These are phyloP conservation scores for Umbelopsis sp. DNA, from an alignment of 371 early-diverging fungal species.

Conservation along the genomic window DNA sequence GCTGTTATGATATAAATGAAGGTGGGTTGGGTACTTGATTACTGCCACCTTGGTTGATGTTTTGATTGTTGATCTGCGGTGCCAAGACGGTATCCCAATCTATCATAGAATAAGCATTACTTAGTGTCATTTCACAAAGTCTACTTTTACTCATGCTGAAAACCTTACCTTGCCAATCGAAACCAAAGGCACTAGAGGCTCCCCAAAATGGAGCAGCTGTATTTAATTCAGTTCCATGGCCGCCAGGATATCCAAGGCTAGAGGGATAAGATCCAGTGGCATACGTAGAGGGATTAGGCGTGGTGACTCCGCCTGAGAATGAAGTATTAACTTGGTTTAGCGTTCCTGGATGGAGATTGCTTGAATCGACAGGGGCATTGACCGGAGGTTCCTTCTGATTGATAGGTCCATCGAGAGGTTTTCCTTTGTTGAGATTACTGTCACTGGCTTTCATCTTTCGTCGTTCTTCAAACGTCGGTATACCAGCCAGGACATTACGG, in stretches of 20 bases:
- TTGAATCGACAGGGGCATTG: neutral
- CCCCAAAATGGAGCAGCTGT: conserved; percentile 15
- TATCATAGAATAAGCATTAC: neutral
- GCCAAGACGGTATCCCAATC: conserved; percentile 1
- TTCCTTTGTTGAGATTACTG: neutral
- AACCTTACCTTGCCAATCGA: conserved; percentile 15
- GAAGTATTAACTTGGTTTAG: neutral
- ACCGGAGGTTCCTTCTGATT: neutral
- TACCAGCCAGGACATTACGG: neutral
- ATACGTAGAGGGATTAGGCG: neutral
- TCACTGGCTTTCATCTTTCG: neutral
- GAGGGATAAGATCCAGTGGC: neutral
- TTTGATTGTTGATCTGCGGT: neutral
- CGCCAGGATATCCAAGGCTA: neutral
- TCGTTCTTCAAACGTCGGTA: conserved; percentile 6
- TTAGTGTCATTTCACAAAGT: neutral
- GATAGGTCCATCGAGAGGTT: neutral
- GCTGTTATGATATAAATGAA: neutral
- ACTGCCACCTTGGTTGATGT: neutral
- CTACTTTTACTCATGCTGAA: neutral
- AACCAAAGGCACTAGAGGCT: conserved; percentile 11
- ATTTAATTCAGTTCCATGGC: neutral
- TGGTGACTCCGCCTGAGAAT: neutral
- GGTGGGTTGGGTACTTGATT: neutral
- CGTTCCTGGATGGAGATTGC: neutral